Percentiles rank a stretch among this genome's conserved stretches.
Evolutionary conservation across 2,329 filamentous ascomycete species (phyloP).

Genomic region (Chaetomium globosum): DNA sequence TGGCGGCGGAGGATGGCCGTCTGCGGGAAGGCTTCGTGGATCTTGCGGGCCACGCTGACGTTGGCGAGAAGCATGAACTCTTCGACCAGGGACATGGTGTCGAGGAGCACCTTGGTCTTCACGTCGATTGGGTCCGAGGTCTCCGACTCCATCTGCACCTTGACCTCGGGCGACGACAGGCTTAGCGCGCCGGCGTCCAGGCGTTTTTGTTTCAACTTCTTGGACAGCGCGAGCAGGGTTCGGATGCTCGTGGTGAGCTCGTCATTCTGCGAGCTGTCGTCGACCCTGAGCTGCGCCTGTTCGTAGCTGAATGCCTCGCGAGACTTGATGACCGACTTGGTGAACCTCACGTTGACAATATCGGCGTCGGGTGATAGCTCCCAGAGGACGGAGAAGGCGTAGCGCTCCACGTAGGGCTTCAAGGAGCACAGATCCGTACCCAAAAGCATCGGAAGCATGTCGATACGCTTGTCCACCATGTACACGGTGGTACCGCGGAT

Average conservation of each 20-base stretch:
- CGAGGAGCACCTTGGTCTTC: conserved; percentile 89
- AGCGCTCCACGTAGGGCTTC: conserved; percentile 96
- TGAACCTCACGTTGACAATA: conserved; percentile 82
- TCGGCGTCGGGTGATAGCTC: conserved; percentile 85
- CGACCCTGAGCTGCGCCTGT: conserved; percentile 89
- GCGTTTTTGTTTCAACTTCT: conserved; percentile 90
- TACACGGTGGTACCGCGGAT: conserved; percentile 96
- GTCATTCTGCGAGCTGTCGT: conserved; percentile 83
- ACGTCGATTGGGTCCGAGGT: conserved; percentile 95
- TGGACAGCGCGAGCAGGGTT: conserved; percentile 81
- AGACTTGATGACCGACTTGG: conserved; percentile 96
- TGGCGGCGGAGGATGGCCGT: conserved; percentile 92
- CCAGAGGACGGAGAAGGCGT: conserved; percentile 84
- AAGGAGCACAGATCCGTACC: conserved; percentile 95
- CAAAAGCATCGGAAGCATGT: conserved; percentile 96
- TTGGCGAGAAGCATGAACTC: conserved; percentile 99
- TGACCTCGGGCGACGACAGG: conserved; percentile 95
- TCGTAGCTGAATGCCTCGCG: conserved; percentile 98
- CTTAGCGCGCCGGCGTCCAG: conserved; percentile 95
- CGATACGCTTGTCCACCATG: conserved; percentile 96
- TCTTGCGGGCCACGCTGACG: conserved; percentile 86
- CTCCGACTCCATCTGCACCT: conserved; percentile 92
- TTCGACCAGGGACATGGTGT: conserved; percentile 96
- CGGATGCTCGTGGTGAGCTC: conserved; percentile 90
- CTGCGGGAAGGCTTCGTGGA: conserved; percentile 90